Evolutionary conservation across 768 basidiomycete species (phyloP).

Genomic region (Mycena sanguinolenta): DNA sequence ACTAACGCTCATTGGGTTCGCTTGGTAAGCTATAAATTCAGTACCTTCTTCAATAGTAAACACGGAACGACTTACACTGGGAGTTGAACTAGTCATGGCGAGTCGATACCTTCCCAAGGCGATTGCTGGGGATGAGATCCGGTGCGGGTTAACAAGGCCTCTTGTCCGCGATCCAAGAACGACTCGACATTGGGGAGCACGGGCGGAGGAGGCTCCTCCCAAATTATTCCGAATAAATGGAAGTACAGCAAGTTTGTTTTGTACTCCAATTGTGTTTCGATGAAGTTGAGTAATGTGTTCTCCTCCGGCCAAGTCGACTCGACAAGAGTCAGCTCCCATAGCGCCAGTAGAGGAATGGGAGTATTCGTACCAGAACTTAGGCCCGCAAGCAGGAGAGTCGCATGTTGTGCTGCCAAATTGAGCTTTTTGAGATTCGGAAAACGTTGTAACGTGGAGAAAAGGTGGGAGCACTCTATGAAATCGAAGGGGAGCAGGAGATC

Average conservation of each 20-base stretch:
- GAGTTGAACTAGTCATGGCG: too few relatives aligned
- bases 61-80: too few relatives aligned
- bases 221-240: not conserved
- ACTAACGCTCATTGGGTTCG: too few relatives aligned
- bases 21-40: too few relatives aligned
- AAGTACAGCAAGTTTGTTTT: not conserved
- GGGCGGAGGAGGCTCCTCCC: not conserved
- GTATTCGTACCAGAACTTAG: not conserved
- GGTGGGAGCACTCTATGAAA: not conserved
- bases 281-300: not conserved
- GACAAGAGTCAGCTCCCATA: not conserved
- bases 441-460: not conserved
- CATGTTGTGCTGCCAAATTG: not conserved
- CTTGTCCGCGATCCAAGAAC: not conserved
- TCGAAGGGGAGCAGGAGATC: not conserved
- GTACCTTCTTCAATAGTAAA: too few relatives aligned
- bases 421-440: not conserved
- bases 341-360: not conserved
- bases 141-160: not conserved
- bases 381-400: not conserved
- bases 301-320: not conserved
- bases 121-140: too few relatives aligned
- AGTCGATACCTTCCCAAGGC: too few relatives aligned
- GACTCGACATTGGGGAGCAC: not conserved
- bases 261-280: not conserved